Base-by-base conservation (phyloP, 768 basidiomycete species). In the Amanita thiersii region DNA sequence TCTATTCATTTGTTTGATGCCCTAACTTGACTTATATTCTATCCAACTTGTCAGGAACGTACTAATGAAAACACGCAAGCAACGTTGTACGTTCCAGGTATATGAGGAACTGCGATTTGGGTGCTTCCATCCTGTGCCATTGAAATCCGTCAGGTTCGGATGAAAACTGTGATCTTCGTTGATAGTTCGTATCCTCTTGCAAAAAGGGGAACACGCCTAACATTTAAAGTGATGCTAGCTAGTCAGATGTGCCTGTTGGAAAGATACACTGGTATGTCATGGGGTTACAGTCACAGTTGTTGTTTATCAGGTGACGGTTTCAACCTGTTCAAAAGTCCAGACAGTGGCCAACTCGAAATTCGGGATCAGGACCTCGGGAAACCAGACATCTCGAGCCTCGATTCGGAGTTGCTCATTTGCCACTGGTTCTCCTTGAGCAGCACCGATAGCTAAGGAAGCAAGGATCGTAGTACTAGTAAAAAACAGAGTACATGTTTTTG, bases 151-250 rank as follows among this genome's bases (percentile, higher is more conserved):
- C n/a, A n/a, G n/a, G n/a, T n/a, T n/a, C n/a, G n/a, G n/a, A n/a
- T n/a, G n/a, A n/a, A n/a, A n/a, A n/a, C n/a, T n/a, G n/a, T n/a
- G n/a, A n/a, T n/a, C n/a, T n/a, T n/a, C n/a, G n/a, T n/a, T n/a
- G n/a, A n/a, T n/a, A n/a, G n/a, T n/a, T n/a, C n/a, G n/a, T n/a
- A n/a, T n/a, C n/a, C n/a, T n/a, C n/a, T n/a, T n/a, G n/a, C n/a
- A n/a, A n/a, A 12, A 21, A 64, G 50, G 11, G 50, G 41, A 20
- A 64, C 58, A 34, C 51, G 53, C 19, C 59, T 58, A 17, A 51
- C 51, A 50, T 73, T 73, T 17, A 70, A 46, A 72, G 69, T 14
- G 62, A 49, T 5, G 26, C 46, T 0, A 70, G 71, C 0, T 64
- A 60, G 40, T 66, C 49, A 9, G 63, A 51, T 1, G 62, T 60